Conservation (phyloP, 345 rosid species). For the Brassica juncea region DNA sequence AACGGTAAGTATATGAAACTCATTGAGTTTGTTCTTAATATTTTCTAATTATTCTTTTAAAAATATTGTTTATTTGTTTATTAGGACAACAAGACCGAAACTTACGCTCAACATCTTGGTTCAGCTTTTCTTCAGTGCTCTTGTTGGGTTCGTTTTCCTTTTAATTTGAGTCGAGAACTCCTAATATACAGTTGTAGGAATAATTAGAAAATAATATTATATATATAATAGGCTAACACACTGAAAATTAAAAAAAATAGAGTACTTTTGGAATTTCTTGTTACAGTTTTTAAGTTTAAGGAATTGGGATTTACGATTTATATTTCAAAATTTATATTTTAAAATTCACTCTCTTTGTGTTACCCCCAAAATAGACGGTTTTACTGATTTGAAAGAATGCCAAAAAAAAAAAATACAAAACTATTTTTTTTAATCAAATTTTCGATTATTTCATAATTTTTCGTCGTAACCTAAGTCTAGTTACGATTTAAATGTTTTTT, state of each 20-base stretch:
- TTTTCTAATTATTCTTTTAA: not conserved
- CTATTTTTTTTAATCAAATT: not conserved
- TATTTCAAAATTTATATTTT: no score
- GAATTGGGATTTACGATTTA: not conserved
- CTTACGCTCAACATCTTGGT: slow-evolving; percentile 56
- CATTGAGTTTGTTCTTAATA: not conserved
- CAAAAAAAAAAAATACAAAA: no score
- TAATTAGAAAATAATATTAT: not conserved
- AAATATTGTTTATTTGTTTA: not conserved
- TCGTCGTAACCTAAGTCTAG: not conserved
- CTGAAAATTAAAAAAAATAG: not conserved
- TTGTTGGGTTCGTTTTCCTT: slow-evolving; percentile 55
- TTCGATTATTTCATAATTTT: not conserved
- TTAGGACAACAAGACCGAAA: slow-evolving; percentile 65
- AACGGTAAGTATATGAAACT: slow-evolving; percentile 47
- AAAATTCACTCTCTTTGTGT: no score
- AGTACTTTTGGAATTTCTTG: not conserved
- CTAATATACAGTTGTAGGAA: not conserved
- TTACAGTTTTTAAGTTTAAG: not conserved
- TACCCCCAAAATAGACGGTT: no score
- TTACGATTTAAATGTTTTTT: not conserved
- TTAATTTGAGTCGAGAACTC: not conserved
- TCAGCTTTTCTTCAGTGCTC: slow-evolving; percentile 67
- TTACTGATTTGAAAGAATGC: not conserved
- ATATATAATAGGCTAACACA: not conserved